Evolutionary conservation across 2,329 filamentous ascomycete genomes (phyloP).

Genomic region (Sporothrix brasiliensis): DNA sequence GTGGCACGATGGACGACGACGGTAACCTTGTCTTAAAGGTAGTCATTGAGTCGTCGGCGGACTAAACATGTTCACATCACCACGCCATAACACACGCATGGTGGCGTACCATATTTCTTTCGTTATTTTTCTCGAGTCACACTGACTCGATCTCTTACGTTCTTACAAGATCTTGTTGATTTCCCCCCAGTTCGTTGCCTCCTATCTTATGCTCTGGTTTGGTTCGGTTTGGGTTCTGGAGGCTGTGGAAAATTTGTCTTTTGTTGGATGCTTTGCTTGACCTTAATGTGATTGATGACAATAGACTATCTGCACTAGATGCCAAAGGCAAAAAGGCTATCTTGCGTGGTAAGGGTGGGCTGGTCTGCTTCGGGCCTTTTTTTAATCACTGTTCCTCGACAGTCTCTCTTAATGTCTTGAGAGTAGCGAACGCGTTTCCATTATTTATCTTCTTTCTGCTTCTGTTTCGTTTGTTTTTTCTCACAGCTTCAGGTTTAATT

Average conservation of each 20-base stretch:
- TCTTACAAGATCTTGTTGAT: neutral
- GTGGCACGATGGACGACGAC: constrained; percentile 66
- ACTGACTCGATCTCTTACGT: neutral
- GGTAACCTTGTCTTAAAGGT: constrained; percentile 74
- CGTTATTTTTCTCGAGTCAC: neutral
- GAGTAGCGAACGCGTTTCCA: neutral
- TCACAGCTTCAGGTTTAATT: neutral
- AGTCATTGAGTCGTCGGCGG: constrained; percentile 52
- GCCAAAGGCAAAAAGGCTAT: constrained; percentile 2
- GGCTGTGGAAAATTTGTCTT: constrained; percentile 12
- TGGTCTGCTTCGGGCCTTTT: neutral
- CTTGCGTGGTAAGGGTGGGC: neutral
- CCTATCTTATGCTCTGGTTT: neutral
- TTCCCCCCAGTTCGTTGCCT: neutral
- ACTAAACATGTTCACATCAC: neutral
- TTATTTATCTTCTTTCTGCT: neutral
- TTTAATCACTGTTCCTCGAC: neutral
- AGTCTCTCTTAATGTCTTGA: neutral
- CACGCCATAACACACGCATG: neutral
- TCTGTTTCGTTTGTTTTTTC: neutral
- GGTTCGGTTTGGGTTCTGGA: neutral
- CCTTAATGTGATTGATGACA: constrained; percentile 5
- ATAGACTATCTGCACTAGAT: constrained; percentile 8
- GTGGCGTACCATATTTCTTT: neutral
- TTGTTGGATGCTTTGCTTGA: neutral